Conservation (phyloP, 169 alveolate species). For the Plasmodium cynomolgi region DNA sequence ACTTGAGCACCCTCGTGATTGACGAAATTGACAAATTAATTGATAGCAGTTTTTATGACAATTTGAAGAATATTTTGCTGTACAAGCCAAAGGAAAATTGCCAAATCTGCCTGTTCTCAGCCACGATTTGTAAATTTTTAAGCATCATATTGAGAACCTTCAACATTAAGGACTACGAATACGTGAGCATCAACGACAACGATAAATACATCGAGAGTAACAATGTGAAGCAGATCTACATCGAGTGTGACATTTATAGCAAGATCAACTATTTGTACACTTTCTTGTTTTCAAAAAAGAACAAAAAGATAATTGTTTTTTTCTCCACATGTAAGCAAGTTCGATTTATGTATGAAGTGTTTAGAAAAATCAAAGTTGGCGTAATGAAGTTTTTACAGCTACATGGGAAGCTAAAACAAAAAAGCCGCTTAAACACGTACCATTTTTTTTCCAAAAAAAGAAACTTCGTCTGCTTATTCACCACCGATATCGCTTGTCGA, state of each 20-base stretch:
- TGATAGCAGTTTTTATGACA: conserved; percentile 70
- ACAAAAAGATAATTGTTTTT: conserved; percentile 91
- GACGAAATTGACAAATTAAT: conserved; percentile 75
- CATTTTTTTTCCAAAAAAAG: conserved; percentile 64
- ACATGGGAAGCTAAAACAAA: conserved; percentile 94
- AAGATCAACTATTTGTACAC: conserved; percentile 92
- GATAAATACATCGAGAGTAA: conserved; percentile 70
- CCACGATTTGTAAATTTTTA: conserved; percentile 64
- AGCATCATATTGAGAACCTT: conserved; percentile 57
- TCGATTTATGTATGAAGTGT: conserved; percentile 92
- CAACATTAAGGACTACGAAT: conserved; percentile 60
- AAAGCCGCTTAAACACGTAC: conserved; percentile 65
- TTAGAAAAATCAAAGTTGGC: conserved; percentile 88
- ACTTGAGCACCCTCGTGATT: conserved; percentile 51
- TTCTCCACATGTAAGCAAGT: conserved; percentile 95
- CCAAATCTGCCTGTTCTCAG: conserved; percentile 65
- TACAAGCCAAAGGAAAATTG: conserved; percentile 70
- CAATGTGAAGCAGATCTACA: conserved; percentile 57
- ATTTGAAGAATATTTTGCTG: conserved; percentile 52
- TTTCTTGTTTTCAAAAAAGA: conserved; percentile 91
- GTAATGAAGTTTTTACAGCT: conserved; percentile 91
- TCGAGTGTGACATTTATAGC: conserved; percentile 81
- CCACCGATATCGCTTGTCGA: conserved; percentile 99
- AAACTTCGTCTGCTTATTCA: conserved; percentile 82
- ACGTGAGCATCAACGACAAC: conserved; percentile 62